Percentiles rank a stretch among this genome's conserved stretches.
Conservation (phyloP, 148 eudicot species). For the Dianthus caryophyllus region DNA sequence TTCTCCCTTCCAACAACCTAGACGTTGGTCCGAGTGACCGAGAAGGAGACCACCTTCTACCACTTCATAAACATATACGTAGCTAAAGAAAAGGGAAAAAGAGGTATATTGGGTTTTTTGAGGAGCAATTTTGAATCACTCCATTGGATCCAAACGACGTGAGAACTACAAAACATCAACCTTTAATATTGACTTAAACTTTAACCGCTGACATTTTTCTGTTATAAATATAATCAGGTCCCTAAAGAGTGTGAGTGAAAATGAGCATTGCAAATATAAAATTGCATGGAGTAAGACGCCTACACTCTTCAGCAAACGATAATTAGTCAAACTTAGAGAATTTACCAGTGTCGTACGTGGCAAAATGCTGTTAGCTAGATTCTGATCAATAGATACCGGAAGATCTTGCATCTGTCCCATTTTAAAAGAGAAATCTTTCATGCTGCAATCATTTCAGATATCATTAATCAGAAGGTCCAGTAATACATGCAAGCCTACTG, state of each 20-base stretch:
- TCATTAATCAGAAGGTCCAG: constrained; percentile 7
- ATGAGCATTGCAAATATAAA: no score
- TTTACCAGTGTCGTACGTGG: constrained; percentile 42
- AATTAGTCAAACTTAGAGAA: no score
- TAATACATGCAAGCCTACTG: not conserved
- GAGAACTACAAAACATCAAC: not conserved
- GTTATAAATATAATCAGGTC: not conserved
- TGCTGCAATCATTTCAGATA: constrained; percentile 45
- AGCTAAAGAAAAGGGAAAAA: no score
- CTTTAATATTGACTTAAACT: not conserved
- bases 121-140: no score
- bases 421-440: constrained; percentile 65
- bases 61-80: no score
- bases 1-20: not conserved
- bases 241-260: not conserved
- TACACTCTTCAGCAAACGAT: no score
- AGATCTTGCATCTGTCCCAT: constrained; percentile 73
- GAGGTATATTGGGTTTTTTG: no score
- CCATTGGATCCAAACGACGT: no score
- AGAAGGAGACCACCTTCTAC: no score
- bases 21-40: no score
- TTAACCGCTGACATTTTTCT: not conserved
- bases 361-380: constrained; percentile 51
- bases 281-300: no score
- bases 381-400: constrained; percentile 58